These are phyloP conservation scores for Boletus sensibilis DNA, from an alignment of 768 basidiomycete species.

Conservation along the genomic window DNA sequence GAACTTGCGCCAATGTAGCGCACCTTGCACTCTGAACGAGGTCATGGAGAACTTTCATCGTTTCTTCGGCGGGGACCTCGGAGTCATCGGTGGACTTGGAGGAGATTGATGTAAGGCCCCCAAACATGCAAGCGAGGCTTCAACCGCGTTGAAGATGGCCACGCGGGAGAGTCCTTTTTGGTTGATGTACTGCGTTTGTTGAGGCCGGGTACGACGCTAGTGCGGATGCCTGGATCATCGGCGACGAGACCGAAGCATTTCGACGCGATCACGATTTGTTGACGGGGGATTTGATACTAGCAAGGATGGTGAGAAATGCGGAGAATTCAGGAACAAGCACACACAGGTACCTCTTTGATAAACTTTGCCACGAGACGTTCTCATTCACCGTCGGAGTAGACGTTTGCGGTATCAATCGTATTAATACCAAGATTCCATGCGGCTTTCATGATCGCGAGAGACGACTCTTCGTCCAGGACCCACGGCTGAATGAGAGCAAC, in stretches of 20 bases:
- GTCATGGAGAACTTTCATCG: constrained; percentile 50
- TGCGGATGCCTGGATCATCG: neutral
- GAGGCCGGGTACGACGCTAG: neutral
- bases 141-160: constrained; percentile 38
- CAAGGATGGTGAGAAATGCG: neutral
- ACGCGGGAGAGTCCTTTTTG: constrained; percentile 35
- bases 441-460: constrained; percentile 34
- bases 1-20: constrained; percentile 49
- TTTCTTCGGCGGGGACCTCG: constrained; percentile 39
- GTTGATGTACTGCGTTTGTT: constrained; percentile 27
- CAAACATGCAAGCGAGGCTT: constrained; percentile 36
- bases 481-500: constrained; percentile 15
- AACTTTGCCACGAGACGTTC: neutral
- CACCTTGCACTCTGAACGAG: constrained; percentile 45
- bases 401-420: constrained; percentile 38
- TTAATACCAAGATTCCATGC: constrained; percentile 41
- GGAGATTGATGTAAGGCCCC: constrained; percentile 38
- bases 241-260: constrained; percentile 23
- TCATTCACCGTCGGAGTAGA: neutral
- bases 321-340: neutral
- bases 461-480: constrained; percentile 28
- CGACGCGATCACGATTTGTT: constrained; percentile 31
- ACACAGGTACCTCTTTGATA: neutral
- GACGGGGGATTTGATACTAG: constrained; percentile 28
- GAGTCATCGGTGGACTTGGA: constrained; percentile 45